Conservation (phyloP, 169 alveolate species). For the Plasmodium inui region DNA sequence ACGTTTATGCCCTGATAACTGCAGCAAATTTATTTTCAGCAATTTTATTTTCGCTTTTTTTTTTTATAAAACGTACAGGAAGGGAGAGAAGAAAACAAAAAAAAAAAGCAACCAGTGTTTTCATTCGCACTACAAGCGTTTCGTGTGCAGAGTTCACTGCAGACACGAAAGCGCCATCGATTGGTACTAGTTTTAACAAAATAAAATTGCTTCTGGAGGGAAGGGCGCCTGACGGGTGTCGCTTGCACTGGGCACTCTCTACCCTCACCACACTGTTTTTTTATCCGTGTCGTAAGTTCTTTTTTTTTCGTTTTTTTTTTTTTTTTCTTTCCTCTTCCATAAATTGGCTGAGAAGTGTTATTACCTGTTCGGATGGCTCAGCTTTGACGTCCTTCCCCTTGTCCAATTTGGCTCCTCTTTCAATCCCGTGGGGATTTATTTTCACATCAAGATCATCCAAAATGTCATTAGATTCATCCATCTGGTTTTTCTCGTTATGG, state of each 20-base stretch:
- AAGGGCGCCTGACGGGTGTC: not conserved
- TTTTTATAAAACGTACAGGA: not conserved
- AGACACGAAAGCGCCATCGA: not conserved
- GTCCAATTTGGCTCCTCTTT: constrained; percentile 11
- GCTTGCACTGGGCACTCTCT: not conserved
- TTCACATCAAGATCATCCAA: constrained; percentile 53
- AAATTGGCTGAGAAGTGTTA: not conserved
- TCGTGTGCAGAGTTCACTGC: not conserved
- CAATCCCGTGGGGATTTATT: constrained; percentile 47
- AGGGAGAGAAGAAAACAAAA: not conserved
- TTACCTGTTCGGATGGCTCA: constrained; percentile 55
- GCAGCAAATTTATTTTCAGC: constrained; percentile 42
- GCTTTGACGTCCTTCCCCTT: not conserved
- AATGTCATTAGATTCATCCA: constrained; percentile 18
- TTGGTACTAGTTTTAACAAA: not conserved
- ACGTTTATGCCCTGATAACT: constrained; percentile 51
- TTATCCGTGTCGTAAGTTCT: not conserved
- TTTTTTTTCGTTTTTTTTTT: too few species aligned
- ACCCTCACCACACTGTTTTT: not conserved
- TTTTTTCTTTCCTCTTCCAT: not conserved
- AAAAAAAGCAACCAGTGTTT: not conserved
- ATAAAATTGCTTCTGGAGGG: not conserved
- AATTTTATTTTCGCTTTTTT: constrained; percentile 44
- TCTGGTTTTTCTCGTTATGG: not conserved
- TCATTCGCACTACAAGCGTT: not conserved